Evolutionary conservation across 75 land plant species (phyloP).

Genomic region (Cupressus sempervirens): DNA sequence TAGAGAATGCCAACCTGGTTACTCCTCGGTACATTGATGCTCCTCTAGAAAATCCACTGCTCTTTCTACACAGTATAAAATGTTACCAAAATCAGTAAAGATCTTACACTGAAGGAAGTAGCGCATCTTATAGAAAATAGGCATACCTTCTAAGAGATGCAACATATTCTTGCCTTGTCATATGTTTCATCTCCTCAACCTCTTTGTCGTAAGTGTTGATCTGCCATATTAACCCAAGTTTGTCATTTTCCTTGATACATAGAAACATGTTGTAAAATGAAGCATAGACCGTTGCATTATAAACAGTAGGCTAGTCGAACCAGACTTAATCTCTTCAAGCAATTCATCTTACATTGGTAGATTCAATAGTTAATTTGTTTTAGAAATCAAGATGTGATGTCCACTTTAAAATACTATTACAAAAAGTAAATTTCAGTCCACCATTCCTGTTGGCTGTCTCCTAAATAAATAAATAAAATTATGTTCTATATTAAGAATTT

Average conservation of each 20-base stretch:
- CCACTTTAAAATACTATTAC: not conserved
- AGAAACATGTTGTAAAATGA: not conserved
- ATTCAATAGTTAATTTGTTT: not conserved
- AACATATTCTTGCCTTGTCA: slow-evolving; percentile 75
- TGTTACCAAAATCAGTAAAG: not conserved
- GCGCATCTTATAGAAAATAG: not conserved
- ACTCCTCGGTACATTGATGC: slow-evolving; percentile 89
- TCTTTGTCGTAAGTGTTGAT: slow-evolving; percentile 51
- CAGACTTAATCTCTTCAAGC: not conserved
- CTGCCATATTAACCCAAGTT: slow-evolving; percentile 7
- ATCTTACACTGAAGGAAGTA: not conserved
- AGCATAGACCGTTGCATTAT: not conserved
- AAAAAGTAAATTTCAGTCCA: no score
- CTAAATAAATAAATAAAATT: no score
- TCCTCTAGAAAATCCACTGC: slow-evolving; percentile 92
- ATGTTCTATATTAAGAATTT: no score
- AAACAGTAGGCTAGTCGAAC: no score
- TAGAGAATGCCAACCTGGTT: slow-evolving; percentile 49
- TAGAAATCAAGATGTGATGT: not conserved
- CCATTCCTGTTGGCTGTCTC: no score
- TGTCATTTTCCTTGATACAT: not conserved
- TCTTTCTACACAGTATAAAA: slow-evolving; percentile 49
- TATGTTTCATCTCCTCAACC: slow-evolving; percentile 84
- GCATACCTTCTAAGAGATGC: slow-evolving; percentile 72
- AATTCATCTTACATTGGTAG: not conserved